A percentile compares a stretch with the other conserved stretches of the same genome.
Evolutionary conservation across 768 basidiomycete species (phyloP).

Genomic region (Aureoboletus auriporus): DNA sequence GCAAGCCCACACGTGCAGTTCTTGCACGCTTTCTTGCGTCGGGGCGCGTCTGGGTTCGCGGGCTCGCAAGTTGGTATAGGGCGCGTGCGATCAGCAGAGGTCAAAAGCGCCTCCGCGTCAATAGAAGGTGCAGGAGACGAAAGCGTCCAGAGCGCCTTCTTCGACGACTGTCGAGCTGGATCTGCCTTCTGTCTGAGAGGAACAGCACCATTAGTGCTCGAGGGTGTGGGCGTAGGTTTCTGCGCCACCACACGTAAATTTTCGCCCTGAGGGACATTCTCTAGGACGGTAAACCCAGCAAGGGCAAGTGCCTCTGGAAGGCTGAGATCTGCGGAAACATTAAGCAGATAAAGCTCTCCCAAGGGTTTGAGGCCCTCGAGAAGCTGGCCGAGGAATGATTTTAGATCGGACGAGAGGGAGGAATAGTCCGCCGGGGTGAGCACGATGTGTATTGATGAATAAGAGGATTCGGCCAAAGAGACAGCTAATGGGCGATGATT

Average conservation of each 20-base stretch:
- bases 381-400: constrained; percentile 57
- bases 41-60: constrained; percentile 41
- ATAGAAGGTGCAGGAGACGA: constrained; percentile 69
- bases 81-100: constrained; percentile 74
- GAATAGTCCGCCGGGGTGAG: constrained; percentile 63
- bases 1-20: constrained; percentile 94
- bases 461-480: constrained; percentile 47
- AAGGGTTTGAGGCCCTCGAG: constrained; percentile 56
- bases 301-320: constrained; percentile 59
- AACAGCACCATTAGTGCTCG: constrained; percentile 38
- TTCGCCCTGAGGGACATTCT: constrained; percentile 31
- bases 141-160: constrained; percentile 87
- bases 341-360: constrained; percentile 66
- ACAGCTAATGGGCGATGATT: constrained; percentile 43
- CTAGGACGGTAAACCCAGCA: constrained; percentile 61
- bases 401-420: constrained; percentile 47
- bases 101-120: constrained; percentile 80
- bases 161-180: constrained; percentile 61
- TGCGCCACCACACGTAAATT: constrained; percentile 58
- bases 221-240: constrained; percentile 53
- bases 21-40: constrained; percentile 92
- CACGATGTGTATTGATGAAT: constrained; percentile 65
- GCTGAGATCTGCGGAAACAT: constrained; percentile 41
- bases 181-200: constrained; percentile 52
- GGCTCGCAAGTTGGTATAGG: constrained; percentile 80